Evolutionary conservation across 257 asterid species (phyloP).

Genomic region (Plectranthus barbatus): DNA sequence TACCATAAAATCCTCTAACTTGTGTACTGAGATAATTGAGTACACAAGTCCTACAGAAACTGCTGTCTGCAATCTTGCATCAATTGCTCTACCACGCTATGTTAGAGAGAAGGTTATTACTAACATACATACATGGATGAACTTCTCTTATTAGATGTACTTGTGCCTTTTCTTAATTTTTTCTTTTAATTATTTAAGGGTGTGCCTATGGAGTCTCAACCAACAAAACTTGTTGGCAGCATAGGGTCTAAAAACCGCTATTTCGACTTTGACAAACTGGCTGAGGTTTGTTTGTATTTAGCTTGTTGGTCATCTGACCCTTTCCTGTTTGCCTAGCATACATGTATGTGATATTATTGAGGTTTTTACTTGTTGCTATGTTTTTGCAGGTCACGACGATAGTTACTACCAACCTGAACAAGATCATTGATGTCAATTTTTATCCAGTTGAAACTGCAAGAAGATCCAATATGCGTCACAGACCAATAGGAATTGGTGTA

Average conservation of each 20-base stretch:
- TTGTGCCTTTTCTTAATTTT: background rate
- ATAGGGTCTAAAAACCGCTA: slow-evolving; percentile 68
- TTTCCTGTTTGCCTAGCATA: background rate
- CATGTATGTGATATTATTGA: background rate
- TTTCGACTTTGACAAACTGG: slow-evolving; percentile 87
- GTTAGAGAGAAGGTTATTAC: slow-evolving; percentile 79
- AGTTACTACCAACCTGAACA: slow-evolving; percentile 77
- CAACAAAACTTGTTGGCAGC: slow-evolving; percentile 92
- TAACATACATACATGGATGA: background rate
- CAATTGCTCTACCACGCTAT: slow-evolving; percentile 89
- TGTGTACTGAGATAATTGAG: slow-evolving; percentile 91
- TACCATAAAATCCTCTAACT: slow-evolving; percentile 84
- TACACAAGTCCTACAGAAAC: slow-evolving; percentile 87
- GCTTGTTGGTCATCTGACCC: background rate
- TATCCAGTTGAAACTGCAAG: slow-evolving; percentile 96
- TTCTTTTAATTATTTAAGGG: slow-evolving; percentile 37
- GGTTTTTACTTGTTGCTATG: background rate
- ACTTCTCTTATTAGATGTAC: background rate
- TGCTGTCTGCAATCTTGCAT: slow-evolving; percentile 95
- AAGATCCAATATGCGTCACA: slow-evolving; percentile 74
- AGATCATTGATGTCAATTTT: slow-evolving; percentile 77
- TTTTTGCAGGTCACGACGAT: slow-evolving; percentile 60
- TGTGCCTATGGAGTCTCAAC: slow-evolving; percentile 67
- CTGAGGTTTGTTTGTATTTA: slow-evolving; percentile 56
- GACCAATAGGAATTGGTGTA: slow-evolving; percentile 97